Conservation (phyloP, 768 basidiomycete species). For the Tulasnella sp. region DNA sequence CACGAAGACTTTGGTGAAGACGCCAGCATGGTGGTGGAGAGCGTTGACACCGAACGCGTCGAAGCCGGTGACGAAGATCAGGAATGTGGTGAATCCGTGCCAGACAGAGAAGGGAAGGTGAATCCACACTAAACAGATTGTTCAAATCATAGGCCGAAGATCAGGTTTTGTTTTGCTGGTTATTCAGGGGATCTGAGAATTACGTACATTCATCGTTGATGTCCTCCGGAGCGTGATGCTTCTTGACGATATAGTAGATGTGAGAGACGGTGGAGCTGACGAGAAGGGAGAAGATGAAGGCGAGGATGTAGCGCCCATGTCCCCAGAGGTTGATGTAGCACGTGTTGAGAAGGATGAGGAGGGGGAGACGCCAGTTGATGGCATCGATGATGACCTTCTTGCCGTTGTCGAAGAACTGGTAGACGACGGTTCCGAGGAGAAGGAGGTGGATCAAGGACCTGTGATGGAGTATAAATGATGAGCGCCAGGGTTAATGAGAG, state of each 20-base stretch:
- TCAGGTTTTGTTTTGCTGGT: conserved; percentile 64
- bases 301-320: conserved; percentile 58
- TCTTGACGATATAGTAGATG: conserved; percentile 92
- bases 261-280: conserved; percentile 74
- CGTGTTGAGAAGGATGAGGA: conserved; percentile 76
- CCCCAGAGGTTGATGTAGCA: conserved; percentile 85
- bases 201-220: conserved; percentile 50
- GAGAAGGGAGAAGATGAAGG: conserved; percentile 80
- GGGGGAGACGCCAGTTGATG: conserved; percentile 82
- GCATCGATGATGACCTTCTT: conserved; percentile 75
- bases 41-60: conserved; percentile 84
- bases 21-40: conserved; percentile 47
- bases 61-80: conserved; percentile 71
- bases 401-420: conserved; percentile 72
- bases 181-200: no score
- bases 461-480: conserved; percentile 18
- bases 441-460: conserved; percentile 85
- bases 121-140: conserved; percentile 50
- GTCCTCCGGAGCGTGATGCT: conserved; percentile 55
- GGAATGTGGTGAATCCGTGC: conserved; percentile 85
- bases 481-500: not conserved
- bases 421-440: conserved; percentile 81
- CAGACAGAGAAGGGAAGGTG: conserved; percentile 95
- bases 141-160: conserved; percentile 90
- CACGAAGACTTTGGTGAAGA: conserved; percentile 92